Base-by-base conservation (phyloP, 2,329 filamentous ascomycete species). In the Pseudocercospora cruenta region DNA sequence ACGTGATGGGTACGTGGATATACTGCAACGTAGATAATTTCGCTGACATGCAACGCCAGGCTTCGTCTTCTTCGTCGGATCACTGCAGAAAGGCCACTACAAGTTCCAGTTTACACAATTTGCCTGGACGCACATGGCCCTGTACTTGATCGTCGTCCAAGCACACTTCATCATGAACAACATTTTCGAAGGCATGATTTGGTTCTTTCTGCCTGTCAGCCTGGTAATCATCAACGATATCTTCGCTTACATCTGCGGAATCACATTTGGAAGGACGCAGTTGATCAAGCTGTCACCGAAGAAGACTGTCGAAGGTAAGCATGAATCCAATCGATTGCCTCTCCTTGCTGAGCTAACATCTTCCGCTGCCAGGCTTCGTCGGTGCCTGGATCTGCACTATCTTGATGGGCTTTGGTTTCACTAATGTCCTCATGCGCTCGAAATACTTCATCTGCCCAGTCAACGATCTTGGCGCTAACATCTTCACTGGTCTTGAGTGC, bases 101-200 rank as follows among this genome's bases (percentile, higher is more conserved):
- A 92, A 91, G 79, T 98, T 99, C 82, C 95, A 99, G 81, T 99
- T 99, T 82, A 97, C 94, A 69, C 95, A 99, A 80, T 99, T 98
- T 76, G 95, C 94, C 62, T 99, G 95, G 95, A 98, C 95, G 14
- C 95, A 99, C 80, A 98, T 99, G 94, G 95, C 96, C 4, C 87
- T 99, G 21, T 98, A 96, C 83, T 85, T 99, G 75, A 97, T 99
- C 75, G 94, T 98, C 45, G 94, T 97, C 5, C 94, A 99, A 80
- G 94, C 95, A 14, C 95, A 99, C 79, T 99, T 99, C 80, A 93
- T 98, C 82, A 98, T 99, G 92, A 99, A 99, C 86, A 99, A 99
- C 81, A 91, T 99, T 71, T 96, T 99, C 74, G 95, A 99, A 82
- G 95, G 95, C 82, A 93, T 99, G 91, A 96, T 99, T 78, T 99